Percentiles rank a stretch among this genome's conserved stretches.
phyloP scores from a whole-genome alignment of 2,329 filamentous ascomycete genomes.

The Onygenales sp. region DNA sequence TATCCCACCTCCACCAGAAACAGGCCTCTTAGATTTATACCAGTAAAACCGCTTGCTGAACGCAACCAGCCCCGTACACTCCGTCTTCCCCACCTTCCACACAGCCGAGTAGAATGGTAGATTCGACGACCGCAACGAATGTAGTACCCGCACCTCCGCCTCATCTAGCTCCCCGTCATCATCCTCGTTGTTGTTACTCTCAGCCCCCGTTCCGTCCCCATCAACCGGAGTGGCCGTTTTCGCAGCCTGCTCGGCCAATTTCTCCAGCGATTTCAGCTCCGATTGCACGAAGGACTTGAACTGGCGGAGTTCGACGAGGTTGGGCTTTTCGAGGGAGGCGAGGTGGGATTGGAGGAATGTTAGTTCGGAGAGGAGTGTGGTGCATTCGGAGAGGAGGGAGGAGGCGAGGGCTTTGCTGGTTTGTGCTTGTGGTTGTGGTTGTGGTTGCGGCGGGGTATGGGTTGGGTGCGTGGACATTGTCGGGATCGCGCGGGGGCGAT shows the following conservation, averaged over 20 bases:
- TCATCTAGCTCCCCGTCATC: slow-evolving; percentile 10
- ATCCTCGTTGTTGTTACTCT: slow-evolving; percentile 7
- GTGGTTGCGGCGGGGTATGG: neutral
- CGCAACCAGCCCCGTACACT: slow-evolving; percentile 45
- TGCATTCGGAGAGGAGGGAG: slow-evolving; percentile 29
- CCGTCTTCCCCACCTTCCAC: slow-evolving; percentile 51
- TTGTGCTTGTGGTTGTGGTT: neutral
- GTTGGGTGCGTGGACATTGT: neutral
- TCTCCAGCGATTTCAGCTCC: slow-evolving; percentile 40
- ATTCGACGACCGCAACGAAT: slow-evolving; percentile 56
- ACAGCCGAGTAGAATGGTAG: slow-evolving; percentile 55
- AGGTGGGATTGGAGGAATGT: slow-evolving; percentile 36
- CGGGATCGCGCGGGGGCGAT: too few relatives aligned
- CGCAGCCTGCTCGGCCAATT: slow-evolving; percentile 24
- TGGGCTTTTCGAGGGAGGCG: slow-evolving; percentile 30
- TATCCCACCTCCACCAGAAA: neutral
- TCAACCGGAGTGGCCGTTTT: slow-evolving; percentile 8
- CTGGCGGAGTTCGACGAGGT: slow-evolving; percentile 40
- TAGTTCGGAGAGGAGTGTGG: slow-evolving; percentile 35
- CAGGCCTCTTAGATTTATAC: slow-evolving; percentile 14
- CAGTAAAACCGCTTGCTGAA: slow-evolving; percentile 49
- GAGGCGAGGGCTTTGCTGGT: slow-evolving; percentile 15
- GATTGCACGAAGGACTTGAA: slow-evolving; percentile 40
- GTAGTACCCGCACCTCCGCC: slow-evolving; percentile 31
- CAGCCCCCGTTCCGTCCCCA: slow-evolving; percentile 2